Evolutionary conservation across 148 eudicot species (phyloP), one percentile per base, ranked within the genome.

Genomic region (Persicaria tinctoria): DNA sequence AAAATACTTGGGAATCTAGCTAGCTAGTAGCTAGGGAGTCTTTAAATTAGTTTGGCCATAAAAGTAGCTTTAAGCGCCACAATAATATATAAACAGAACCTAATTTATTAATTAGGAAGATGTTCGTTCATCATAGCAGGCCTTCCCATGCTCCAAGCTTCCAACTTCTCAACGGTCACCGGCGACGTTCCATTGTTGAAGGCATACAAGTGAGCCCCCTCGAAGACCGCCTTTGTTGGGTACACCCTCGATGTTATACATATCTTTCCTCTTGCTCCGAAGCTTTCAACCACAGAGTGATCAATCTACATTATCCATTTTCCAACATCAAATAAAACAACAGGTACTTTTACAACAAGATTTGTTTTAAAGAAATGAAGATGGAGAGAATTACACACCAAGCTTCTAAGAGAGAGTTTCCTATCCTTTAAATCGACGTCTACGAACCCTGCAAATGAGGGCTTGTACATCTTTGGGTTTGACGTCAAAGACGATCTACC

Each of bases 211-310:
- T 85, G 93, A 44, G 96, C 90, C 3, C 84, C 56, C 5, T 79
- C 54, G 50, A 23, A 60, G 0, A 87, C 60, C 63, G 96, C 97
- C 41, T 81, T 16, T 1, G 80, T 83, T 0, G 97, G 96, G 81
- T 93, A 93, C 53, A 87, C 91, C 63, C 97, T 85, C 9, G 96
- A 88, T 63, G 86, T 78, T 70, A 93, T 90, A 75, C 85, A 79
- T 49, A 85, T 80, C 55, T 78, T 92, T 45, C 97, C 97, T 68
- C 86, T 84, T 0, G 38, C 89, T 3, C 89, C 96, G 55, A 86
- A 90, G 76, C 96, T 92, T 75, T 92, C 91, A 66, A 92, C 87
- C 0, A 86, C 90, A 0, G 97, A 92, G 76, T 90, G 85, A 78
- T 92, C 97, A 83, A 92, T 92, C 91, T 90, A 85, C 77, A 77